A percentile compares a stretch with the other conserved stretches of the same genome.
These are phyloP conservation scores for Globisporangium acanthophoron DNA, from an alignment of 352 stramenopile species.

Conservation along the genomic window DNA sequence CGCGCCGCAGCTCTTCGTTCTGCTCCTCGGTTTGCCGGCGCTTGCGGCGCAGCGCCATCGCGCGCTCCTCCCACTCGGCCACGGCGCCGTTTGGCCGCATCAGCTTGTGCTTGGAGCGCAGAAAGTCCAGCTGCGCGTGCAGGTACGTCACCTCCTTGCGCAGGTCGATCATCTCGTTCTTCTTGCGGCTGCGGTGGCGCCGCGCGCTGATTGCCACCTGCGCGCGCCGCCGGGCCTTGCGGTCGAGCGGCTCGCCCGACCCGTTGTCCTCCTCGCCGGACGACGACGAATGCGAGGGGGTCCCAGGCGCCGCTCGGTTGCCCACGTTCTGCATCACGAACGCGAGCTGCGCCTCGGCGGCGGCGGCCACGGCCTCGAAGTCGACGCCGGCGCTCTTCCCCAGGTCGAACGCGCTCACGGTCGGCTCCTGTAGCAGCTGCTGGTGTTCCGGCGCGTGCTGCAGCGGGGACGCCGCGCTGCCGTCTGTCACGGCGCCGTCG, in stretches of 20 bases:
- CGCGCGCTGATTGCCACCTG: constrained; percentile 35
- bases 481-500: constrained; percentile 1
- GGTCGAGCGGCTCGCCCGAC: constrained; percentile 8
- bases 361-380: neutral
- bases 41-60: constrained; percentile 27
- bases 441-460: neutral
- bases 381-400: constrained; percentile 8
- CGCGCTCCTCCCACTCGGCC: constrained; percentile 25
- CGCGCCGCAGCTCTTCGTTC: constrained; percentile 44
- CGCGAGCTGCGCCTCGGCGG: neutral
- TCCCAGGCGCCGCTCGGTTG: neutral
- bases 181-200: constrained; percentile 37
- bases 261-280: constrained; percentile 6
- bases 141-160: constrained; percentile 30
- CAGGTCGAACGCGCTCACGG: constrained; percentile 1
- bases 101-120: constrained; percentile 29
- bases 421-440: neutral
- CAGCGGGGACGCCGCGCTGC: neutral
- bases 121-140: constrained; percentile 19
- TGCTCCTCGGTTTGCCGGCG: constrained; percentile 24
- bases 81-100: constrained; percentile 17
- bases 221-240: constrained; percentile 21
- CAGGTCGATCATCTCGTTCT: constrained; percentile 38
- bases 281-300: constrained; percentile 9
- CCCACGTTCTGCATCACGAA: neutral